Percentiles rank a stretch among this genome's conserved stretches.
Evolutionary conservation across 257 asterid genomes (phyloP).

Genomic region (Solanum phureja): DNA sequence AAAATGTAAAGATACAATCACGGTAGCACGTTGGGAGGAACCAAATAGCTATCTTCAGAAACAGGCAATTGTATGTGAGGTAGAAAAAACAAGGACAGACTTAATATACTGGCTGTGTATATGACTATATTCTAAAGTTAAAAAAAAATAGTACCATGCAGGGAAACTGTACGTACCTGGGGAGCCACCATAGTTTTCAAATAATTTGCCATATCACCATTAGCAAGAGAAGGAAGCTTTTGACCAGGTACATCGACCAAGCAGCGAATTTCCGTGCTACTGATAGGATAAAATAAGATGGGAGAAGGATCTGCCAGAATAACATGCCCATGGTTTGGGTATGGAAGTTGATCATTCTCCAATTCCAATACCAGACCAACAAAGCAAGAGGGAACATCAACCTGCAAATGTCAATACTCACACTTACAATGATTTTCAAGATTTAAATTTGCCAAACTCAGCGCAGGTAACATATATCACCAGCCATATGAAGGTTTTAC

Average conservation of each 20-base stretch:
- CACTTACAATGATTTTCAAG: neutral
- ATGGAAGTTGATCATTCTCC: slow-evolving; percentile 41
- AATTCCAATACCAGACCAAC: slow-evolving; percentile 29
- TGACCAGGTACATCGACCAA: slow-evolving; percentile 47
- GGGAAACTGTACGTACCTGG: slow-evolving; percentile 18
- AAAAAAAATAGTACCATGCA: neutral
- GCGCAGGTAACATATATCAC: neutral
- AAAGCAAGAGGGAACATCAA: slow-evolving; percentile 40
- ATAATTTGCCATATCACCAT: slow-evolving; percentile 45
- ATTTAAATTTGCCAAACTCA: neutral
- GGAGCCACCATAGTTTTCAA: slow-evolving; percentile 39
- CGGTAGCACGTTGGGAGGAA: neutral
- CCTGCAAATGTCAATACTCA: slow-evolving; percentile 15
- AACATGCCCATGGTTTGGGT: slow-evolving; percentile 42
- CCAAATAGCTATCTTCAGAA: neutral
- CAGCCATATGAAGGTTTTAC: neutral
- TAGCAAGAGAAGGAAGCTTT: slow-evolving; percentile 44
- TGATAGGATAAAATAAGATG: slow-evolving; percentile 40
- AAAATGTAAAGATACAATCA: neutral
- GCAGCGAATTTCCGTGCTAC: slow-evolving; percentile 38
- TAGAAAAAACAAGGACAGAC: neutral
- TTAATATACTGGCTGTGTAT: neutral
- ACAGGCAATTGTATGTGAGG: neutral
- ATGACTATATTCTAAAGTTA: neutral
- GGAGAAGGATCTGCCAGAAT: slow-evolving; percentile 49